Percentiles rank a stretch among this genome's conserved stretches.
Evolutionary conservation across 83 land plant genomes (phyloP).

Genomic region (Larix sibirica): DNA sequence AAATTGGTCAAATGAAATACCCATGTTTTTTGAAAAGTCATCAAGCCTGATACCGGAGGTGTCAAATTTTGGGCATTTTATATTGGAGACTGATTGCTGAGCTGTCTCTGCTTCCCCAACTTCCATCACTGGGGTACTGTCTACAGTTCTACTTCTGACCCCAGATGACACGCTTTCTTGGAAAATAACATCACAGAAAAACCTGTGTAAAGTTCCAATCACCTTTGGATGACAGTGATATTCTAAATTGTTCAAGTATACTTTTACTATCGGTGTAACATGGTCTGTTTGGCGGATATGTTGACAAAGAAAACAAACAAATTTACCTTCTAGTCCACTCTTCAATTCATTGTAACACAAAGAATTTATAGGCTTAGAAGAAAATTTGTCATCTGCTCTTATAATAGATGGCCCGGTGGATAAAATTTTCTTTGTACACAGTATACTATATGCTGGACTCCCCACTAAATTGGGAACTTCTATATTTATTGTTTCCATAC

Average conservation of each 20-base stretch:
- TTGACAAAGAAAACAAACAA: constrained; percentile 34
- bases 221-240: constrained; percentile 49
- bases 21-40: neutral
- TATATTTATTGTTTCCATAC: neutral
- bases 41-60: neutral
- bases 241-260: constrained; percentile 40
- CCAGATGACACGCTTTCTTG: neutral
- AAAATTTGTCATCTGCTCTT: neutral
- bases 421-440: neutral
- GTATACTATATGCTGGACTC: neutral
- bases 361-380: neutral
- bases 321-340: constrained; percentile 21
- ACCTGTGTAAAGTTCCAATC: constrained; percentile 27
- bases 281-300: neutral
- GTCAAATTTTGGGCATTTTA: neutral
- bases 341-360: neutral
- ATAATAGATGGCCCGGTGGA: neutral
- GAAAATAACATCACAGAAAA: constrained; percentile 6
- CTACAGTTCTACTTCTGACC: neutral
- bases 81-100: neutral
- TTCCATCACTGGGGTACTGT: neutral
- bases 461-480: neutral
- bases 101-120: neutral
- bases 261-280: neutral
- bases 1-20: constrained; percentile 38